Conservation (phyloP, 2,329 filamentous ascomycete genomes). For the Microdochium nivale region DNA sequence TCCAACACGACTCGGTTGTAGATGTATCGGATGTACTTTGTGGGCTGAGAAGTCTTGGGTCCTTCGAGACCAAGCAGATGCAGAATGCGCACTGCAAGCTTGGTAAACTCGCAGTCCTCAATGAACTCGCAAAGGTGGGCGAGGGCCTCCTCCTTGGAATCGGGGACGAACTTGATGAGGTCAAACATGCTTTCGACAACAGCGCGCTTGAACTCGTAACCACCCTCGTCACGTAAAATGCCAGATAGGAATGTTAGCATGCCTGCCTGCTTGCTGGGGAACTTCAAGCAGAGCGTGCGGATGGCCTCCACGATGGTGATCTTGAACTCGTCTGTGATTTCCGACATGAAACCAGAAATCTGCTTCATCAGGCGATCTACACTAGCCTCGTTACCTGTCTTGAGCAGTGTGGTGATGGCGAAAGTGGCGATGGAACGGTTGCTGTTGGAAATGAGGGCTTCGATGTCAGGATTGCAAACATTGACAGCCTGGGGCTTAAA, state of each 20-base stretch:
- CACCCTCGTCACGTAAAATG: constrained; percentile 93
- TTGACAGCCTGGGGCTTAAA: constrained; percentile 93
- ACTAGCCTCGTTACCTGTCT: constrained; percentile 95
- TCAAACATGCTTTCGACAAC: constrained; percentile 99
- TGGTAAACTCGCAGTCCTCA: constrained; percentile 98
- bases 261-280: constrained; percentile 93
- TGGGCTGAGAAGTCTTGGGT: constrained; percentile 88
- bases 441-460: constrained; percentile 90
- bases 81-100: constrained; percentile 88
- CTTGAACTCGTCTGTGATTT: constrained; percentile 99
- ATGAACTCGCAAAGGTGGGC: constrained; percentile 98
- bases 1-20: constrained; percentile 97
- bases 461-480: constrained; percentile 93
- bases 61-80: constrained; percentile 92
- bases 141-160: constrained; percentile 71
- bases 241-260: constrained; percentile 97
- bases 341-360: constrained; percentile 95
- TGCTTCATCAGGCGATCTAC: constrained; percentile 98
- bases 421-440: constrained; percentile 98
- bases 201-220: constrained; percentile 95
- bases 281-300: constrained; percentile 91
- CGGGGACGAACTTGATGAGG: constrained; percentile 96
- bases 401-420: constrained; percentile 93
- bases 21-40: constrained; percentile 98
- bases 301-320: constrained; percentile 99